Conservation (phyloP, 768 basidiomycete species). For the Pseudohyphozyma bogoriensis region DNA sequence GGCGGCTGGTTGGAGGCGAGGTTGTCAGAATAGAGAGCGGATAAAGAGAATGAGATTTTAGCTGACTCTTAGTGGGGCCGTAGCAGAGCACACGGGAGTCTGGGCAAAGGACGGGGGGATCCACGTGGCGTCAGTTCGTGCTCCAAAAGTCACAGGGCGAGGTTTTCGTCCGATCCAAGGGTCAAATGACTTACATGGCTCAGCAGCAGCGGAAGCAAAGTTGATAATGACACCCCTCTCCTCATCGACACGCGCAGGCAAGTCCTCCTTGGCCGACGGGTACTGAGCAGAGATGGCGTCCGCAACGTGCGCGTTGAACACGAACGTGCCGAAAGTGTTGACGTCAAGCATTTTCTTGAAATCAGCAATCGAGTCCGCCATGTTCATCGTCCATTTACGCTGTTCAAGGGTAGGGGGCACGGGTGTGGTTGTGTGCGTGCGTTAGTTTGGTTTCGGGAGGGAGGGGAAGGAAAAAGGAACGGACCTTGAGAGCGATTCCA, state of each 20-base stretch:
- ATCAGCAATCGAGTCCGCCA: slow-evolving; percentile 25
- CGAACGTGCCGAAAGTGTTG: slow-evolving; percentile 35
- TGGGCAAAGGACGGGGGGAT: slow-evolving; percentile 28
- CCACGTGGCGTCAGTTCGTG: no score
- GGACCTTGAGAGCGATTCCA: slow-evolving; percentile 18
- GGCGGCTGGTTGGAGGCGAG: background rate
- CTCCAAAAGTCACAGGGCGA: no score
- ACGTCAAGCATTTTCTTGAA: slow-evolving; percentile 36
- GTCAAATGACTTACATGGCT: no score
- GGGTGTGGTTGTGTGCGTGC: background rate
- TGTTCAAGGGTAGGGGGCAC: background rate
- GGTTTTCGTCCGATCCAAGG: no score
- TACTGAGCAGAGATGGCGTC: slow-evolving; percentile 37
- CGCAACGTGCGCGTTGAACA: slow-evolving; percentile 35
- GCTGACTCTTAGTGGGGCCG: slow-evolving; percentile 35
- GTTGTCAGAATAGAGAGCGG: background rate
- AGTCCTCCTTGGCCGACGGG: no score
- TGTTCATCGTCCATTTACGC: slow-evolving; percentile 25
- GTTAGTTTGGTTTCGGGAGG: background rate
- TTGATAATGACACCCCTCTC: slow-evolving; percentile 37
- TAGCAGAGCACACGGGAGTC: slow-evolving; percentile 35
- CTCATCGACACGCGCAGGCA: no score
- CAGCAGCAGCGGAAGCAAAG: slow-evolving; percentile 35
- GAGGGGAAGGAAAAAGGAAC: background rate
- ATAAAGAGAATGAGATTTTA: slow-evolving; percentile 31